Base-by-base conservation (phyloP, 2,329 filamentous ascomycete genomes). In the Mycogone perniciosa region DNA sequence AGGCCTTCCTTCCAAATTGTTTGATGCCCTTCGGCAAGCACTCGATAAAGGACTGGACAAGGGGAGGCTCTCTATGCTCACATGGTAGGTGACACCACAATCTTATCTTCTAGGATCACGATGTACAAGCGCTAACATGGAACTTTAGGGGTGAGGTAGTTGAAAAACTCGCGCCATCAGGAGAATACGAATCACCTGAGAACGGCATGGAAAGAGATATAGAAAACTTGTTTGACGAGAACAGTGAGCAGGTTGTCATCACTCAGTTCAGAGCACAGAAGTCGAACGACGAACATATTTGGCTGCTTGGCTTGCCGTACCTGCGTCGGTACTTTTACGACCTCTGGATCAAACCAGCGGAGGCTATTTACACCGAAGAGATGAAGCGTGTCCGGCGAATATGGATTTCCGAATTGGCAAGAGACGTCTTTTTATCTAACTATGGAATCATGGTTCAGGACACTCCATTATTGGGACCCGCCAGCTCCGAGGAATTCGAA, bases 361-460 rank as follows among this genome's bases (percentile, higher is more conserved):
- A 57, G 13, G 57, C 55, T 7, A 57, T 48, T 7, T 9, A 68
- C 2, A 53, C 62, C 8, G 50, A 59, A 11, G 51, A 63, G 13
- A 55, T 62, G 20, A 60, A 64, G 31, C 53, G 53, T 9, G 31
- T 52, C 9, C 57, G 64, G 31, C 55, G 53, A 51, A 49, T 54
- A 1, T 68, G 66, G 64, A 52, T 69, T 7, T 52, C 59, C 6
- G 66, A 67, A 37, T 30, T 69, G 13, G 67, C 67, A 2, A 62
- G 59, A 33, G 66, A 69, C 10, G 54, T 63, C 26, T 68, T 69
- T 48, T 53, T 71, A 6, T 62, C 67, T 3, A 66, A 62, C 13
- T 64, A 65, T 34, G 68, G 66, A 11, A 60, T 68, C 27, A 56
- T 67, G 59, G 59, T 70, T 7, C 68, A 70, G 41, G 62, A 67